Conservation (phyloP, 495 filamentous ascomycete species). For the Talaromyces liani region DNA sequence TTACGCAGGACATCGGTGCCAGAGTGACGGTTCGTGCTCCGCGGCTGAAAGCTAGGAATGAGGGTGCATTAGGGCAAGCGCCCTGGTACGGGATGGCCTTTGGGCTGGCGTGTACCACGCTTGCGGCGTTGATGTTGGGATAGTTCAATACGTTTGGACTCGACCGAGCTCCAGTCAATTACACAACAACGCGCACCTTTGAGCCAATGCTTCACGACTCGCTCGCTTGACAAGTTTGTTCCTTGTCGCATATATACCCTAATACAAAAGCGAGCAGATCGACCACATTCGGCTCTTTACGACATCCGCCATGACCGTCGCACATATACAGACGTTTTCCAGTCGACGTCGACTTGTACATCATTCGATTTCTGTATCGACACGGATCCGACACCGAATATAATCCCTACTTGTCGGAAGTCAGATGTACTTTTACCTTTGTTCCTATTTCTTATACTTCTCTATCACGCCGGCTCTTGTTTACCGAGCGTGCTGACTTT, state of each 20-base stretch:
- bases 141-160: constrained; percentile 8
- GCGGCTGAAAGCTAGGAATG: constrained; percentile 24
- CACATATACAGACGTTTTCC: not conserved
- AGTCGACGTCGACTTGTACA: not conserved
- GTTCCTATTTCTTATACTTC: not conserved
- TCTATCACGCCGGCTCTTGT: not conserved
- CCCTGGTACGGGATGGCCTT: constrained; percentile 45
- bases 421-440: not conserved
- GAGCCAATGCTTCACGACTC: not conserved
- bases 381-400: not conserved
- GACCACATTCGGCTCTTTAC: not conserved
- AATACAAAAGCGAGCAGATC: not conserved
- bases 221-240: not conserved
- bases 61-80: constrained; percentile 38
- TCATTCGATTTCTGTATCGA: not conserved
- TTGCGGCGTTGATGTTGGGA: constrained; percentile 40
- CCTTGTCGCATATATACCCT: not conserved
- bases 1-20: constrained; percentile 9
- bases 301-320: not conserved
- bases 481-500: constrained; percentile 3
- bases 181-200: not conserved
- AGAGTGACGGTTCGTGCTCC: constrained; percentile 7
- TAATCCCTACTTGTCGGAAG: not conserved
- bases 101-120: constrained; percentile 35
- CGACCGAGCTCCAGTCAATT: not conserved